phyloP scores from a whole-genome alignment of 2,329 filamentous ascomycete genomes.

The Arthrobotrys megalospora region DNA sequence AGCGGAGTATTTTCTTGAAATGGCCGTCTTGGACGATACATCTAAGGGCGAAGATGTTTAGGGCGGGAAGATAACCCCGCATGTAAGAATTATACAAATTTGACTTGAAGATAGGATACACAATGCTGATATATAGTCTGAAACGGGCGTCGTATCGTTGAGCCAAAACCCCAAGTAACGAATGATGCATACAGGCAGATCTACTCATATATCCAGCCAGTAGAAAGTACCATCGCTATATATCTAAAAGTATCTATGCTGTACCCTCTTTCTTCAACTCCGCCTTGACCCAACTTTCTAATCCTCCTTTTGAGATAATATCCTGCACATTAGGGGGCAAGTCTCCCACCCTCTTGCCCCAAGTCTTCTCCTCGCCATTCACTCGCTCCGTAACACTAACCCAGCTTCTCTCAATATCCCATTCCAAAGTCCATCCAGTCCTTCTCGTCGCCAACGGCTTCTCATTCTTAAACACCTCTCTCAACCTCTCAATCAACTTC shows the following conservation, averaged over 20 bases:
- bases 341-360: slow-evolving; percentile 87
- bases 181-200: too few species aligned
- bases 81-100: too few species aligned
- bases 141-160: too few species aligned
- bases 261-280: slow-evolving; percentile 71
- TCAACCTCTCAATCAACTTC: slow-evolving; percentile 76
- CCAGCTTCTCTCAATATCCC: slow-evolving; percentile 82
- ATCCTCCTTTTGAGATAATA: slow-evolving; percentile 82
- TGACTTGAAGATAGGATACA: too few species aligned
- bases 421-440: slow-evolving; percentile 86
- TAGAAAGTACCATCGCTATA: not conserved
- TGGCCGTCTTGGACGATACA: too few species aligned
- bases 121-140: too few species aligned
- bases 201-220: too few species aligned
- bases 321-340: slow-evolving; percentile 88
- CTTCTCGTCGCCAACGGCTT: slow-evolving; percentile 77
- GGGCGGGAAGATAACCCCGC: too few species aligned
- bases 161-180: too few species aligned
- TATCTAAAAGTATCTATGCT: slow-evolving; percentile 2
- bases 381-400: slow-evolving; percentile 79
- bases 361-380: slow-evolving; percentile 70
- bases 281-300: slow-evolving; percentile 86
- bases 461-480: slow-evolving; percentile 73
- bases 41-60: too few species aligned
- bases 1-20: too few species aligned